A percentile compares a stretch with the other conserved stretches of the same genome.
phyloP scores from a whole-genome alignment of 306 rosid species.

The Vigna hirtella region DNA sequence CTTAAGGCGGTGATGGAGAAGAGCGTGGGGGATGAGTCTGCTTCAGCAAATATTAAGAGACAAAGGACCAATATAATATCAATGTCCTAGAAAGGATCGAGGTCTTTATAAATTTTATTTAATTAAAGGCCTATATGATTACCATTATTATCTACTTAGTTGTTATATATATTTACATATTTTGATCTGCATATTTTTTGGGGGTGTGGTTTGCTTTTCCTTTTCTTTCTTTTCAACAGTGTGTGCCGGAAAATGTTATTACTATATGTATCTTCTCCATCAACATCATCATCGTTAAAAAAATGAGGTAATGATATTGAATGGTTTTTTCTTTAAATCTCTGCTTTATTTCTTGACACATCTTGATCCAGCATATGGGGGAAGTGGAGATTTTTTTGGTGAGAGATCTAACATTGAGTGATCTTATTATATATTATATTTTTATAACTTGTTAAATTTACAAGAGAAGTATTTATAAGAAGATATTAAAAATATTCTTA shows the following conservation, averaged over 20 bases:
- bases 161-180: conserved; percentile 29
- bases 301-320: conserved; percentile 61
- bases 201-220: conserved; percentile 48
- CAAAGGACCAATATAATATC: conserved; percentile 79
- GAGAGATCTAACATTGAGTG: conserved; percentile 28
- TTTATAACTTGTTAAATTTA: neutral
- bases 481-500: neutral
- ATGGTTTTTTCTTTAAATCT: conserved; percentile 42
- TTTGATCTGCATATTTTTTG: conserved; percentile 22
- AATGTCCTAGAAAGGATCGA: conserved; percentile 55
- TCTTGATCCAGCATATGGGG: conserved; percentile 22
- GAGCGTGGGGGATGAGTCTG: conserved; percentile 59
- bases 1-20: conserved; percentile 91
- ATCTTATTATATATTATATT: neutral
- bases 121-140: conserved; percentile 41
- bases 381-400: conserved; percentile 63
- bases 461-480: neutral
- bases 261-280: conserved; percentile 40
- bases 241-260: conserved; percentile 51
- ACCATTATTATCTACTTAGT: conserved; percentile 9
- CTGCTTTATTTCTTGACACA: conserved; percentile 36
- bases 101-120: conserved; percentile 60
- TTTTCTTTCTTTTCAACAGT: neutral
- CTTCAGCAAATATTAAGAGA: conserved; percentile 78
- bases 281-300: conserved; percentile 46